Evolutionary conservation across 139 green algal genomes (phyloP), one percentile per base, ranked within the genome.

Genomic region (Chlorella sp.): DNA sequence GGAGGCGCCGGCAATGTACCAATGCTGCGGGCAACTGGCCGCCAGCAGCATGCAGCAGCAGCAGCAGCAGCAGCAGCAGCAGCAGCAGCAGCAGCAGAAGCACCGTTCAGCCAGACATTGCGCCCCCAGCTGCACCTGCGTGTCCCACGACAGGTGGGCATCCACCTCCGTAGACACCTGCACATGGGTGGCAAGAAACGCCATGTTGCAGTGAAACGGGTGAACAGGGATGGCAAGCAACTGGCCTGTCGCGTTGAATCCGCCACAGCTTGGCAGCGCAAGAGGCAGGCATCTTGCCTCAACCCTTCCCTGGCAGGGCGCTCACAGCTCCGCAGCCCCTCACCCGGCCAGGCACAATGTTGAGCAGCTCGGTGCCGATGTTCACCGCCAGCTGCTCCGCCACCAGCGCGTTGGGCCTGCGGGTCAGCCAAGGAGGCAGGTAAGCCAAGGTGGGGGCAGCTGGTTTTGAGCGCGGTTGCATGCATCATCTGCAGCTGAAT

Each of bases 311-410:
- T n/a, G n/a, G n/a, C n/a, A n/a, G n/a, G n/a, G n/a, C n/a, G n/a
- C n/a, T n/a, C n/a, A n/a, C n/a, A n/a, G n/a, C n/a, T n/a, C n/a
- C n/a, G n/a, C 44, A 51, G 28, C 23, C 1, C 28, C 81, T 78
- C 30, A 97, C 94, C 23, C 92, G 81, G 1, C 95, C 95, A 16
- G 95, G 95, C 36, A 98, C 91, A 60, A 96, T 92, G 28, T 93
- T 89, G 30, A 96, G 88, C 85, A 98, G 89, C 83, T 97, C 90
- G 15, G 62, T 74, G 25, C 94, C 95, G 63, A 98, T 92, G 79
- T 93, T 91, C 4, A 96, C 90, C 12, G 93, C 87, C 82, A 98
- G 88, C 47, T 87, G 86, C 81, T 98, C 95, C n/a, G 93, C 93
- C 4, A 97, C 90, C 16, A 78, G 30, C 15, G 84, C 32, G 17